Evolutionary conservation across 257 asterid genomes (phyloP).

Genomic region (Salvia hispanica): DNA sequence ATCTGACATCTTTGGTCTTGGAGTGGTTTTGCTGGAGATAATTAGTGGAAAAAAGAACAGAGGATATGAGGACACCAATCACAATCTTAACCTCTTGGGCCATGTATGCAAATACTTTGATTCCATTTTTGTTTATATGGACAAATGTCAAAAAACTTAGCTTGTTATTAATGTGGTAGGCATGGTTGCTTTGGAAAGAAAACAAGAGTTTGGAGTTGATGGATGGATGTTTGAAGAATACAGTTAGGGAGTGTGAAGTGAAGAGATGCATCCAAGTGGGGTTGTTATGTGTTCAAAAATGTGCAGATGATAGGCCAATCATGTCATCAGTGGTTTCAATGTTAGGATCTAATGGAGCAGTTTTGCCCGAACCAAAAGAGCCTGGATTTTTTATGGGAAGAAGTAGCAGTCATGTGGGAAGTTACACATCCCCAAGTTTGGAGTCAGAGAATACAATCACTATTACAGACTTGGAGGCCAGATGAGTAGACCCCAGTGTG

Average conservation of each 20-base stretch:
- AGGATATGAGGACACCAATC: conserved; percentile 25
- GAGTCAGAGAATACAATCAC: conserved; percentile 16
- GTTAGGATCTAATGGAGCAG: conserved; percentile 39
- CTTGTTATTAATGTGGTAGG: conserved; percentile 27
- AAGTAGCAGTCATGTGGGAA: conserved; percentile 1
- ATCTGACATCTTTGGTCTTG: conserved; percentile 52
- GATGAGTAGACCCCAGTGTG: not conserved
- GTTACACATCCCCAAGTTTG: conserved; percentile 6
- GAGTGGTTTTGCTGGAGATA: conserved; percentile 49
- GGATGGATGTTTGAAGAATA: conserved; percentile 34
- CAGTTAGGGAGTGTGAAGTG: conserved; percentile 38
- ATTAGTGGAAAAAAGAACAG: conserved; percentile 46
- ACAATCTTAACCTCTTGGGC: conserved; percentile 41
- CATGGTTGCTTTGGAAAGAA: conserved; percentile 48
- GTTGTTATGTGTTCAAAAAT: conserved; percentile 45
- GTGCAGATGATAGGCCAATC: conserved; percentile 39
- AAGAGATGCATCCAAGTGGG: conserved; percentile 51
- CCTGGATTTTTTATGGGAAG: conserved; percentile 42
- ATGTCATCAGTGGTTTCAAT: conserved; percentile 43
- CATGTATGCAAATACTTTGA: conserved; percentile 30
- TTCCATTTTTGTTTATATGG: not conserved
- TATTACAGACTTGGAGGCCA: conserved; percentile 31
- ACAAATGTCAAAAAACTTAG: not conserved
- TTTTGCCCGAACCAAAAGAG: conserved; percentile 41
- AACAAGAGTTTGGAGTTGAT: conserved; percentile 34